Base-by-base conservation (phyloP, 495 filamentous ascomycete species). In the Rostrohypoxylon terebratum region DNA sequence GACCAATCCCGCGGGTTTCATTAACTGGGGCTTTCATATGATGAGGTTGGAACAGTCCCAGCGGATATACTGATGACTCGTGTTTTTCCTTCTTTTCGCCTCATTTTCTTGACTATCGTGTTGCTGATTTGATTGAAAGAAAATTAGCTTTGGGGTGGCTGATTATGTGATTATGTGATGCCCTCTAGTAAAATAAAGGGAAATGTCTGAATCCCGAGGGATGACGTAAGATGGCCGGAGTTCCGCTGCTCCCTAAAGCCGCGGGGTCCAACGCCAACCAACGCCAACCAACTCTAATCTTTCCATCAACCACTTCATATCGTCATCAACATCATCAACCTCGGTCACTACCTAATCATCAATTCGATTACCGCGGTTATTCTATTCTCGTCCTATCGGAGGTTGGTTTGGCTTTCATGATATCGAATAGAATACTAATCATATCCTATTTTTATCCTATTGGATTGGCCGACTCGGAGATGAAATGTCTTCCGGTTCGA, bases 401-500 rank as follows among this genome's bases (percentile, higher is more conserved):
- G 18, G 51, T 59, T 51, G 50, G 18, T 58, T 11, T 20, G 54
- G 31, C 8, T 13, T 40, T 3, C n/a, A 14, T 13, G 5, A 13
- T 64, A 34, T 14, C 10, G 42, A 14, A 45, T 34, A 57, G 20
- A 59, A 54, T 45, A 34, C 33, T 42, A 38, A 11, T 9, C 8
- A 31, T 18, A 18, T 45, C 8, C 36, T 21, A 13, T 18, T 25
- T 54, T n/a, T 23, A 45, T 60, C 50, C 25, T n/a, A 21, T 16
- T 45, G 1, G 40, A 25, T 7, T 31, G 51, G n/a, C n/a, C 20
- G 48, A 31, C 7, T 21, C 20, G 54, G 33, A 18, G 42, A 67
- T 36, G 40, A 72, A 44, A 63, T 72, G 64, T 42, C 63, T 21
- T 33, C 53, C 33, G 33, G 47, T 55, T 45, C 57, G 16, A 31